These are phyloP conservation scores for Lactifluus volemus DNA, from an alignment of 768 basidiomycete species.

Conservation along the genomic window DNA sequence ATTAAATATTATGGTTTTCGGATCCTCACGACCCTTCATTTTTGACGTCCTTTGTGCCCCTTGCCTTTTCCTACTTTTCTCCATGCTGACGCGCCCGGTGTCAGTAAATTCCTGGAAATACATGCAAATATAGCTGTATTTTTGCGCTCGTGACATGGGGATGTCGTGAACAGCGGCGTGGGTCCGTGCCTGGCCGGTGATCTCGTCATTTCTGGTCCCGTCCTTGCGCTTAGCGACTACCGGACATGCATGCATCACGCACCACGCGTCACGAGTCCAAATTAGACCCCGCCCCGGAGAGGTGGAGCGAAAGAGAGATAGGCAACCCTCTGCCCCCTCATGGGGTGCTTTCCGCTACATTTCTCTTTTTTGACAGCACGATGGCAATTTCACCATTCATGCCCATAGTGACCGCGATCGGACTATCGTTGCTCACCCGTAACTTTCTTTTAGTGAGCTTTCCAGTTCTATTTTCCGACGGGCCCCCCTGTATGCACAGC, in stretches of 20 bases:
- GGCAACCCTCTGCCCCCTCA: not conserved
- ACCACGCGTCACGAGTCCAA: not conserved
- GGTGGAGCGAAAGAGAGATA: not conserved
- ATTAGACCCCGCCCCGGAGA: not conserved
- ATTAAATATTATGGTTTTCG: not conserved
- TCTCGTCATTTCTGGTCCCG: not conserved
- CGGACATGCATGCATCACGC: not conserved
- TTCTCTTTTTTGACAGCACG: not conserved
- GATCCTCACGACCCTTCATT: not conserved
- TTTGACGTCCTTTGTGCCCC: not conserved
- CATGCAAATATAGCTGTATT: conserved; percentile 7
- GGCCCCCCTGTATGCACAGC: conserved; percentile 2
- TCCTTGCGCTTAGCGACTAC: not conserved
- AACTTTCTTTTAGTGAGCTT: not conserved
- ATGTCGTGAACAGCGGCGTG: not conserved
- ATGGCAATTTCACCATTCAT: not conserved
- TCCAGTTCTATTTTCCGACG: not conserved
- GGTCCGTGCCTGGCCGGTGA: conserved; percentile 4
- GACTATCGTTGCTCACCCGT: not conserved
- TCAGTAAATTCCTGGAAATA: conserved; percentile 6
- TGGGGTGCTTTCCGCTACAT: not conserved
- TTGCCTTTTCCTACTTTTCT: not conserved
- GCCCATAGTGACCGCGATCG: not conserved
- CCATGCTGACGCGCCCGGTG: conserved; percentile 9
- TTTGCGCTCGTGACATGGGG: conserved; percentile 15